Evolutionary conservation across 2,329 filamentous ascomycete species (phyloP).

Genomic region (Arthrobotrys sphaeroides): DNA sequence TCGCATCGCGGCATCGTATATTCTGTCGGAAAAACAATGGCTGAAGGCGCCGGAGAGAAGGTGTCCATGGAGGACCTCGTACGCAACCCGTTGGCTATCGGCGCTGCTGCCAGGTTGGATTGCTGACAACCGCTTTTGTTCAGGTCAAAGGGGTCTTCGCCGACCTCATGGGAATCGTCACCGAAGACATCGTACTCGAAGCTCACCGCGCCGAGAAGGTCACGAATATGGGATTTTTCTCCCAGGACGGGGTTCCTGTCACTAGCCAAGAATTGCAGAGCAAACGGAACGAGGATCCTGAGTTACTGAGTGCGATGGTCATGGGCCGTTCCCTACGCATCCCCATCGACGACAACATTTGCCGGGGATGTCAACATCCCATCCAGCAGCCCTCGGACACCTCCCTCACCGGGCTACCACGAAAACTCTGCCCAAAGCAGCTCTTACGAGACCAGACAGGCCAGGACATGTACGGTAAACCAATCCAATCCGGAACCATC

Average conservation of each 20-base stretch:
- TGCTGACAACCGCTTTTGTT: not conserved
- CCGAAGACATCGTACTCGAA: constrained; percentile 52
- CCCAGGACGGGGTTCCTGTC: constrained; percentile 39
- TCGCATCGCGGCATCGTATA: not conserved
- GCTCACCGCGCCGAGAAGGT: constrained; percentile 50
- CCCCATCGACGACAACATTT: constrained; percentile 44
- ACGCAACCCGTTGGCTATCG: not conserved
- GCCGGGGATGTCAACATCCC: constrained; percentile 48
- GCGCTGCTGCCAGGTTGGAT: not conserved
- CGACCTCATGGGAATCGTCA: constrained; percentile 38
- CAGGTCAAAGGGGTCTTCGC: constrained; percentile 49
- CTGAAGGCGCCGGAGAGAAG: constrained; percentile 37
- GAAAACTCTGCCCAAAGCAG: constrained; percentile 41
- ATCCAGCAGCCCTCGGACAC: constrained; percentile 36
- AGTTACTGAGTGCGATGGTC: constrained; percentile 41
- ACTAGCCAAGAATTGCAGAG: constrained; percentile 41
- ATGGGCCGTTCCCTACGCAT: constrained; percentile 44
- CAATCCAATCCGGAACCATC: constrained; percentile 31
- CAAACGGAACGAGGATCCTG: constrained; percentile 40
- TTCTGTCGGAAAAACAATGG: constrained; percentile 11
- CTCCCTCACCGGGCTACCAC: constrained; percentile 19
- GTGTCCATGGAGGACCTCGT: constrained; percentile 43
- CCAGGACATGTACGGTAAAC: constrained; percentile 49
- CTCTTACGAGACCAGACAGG: constrained; percentile 26
- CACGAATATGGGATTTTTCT: constrained; percentile 50